Base-by-base conservation (phyloP, 179 eudicot species). In the Carnegiea gigantea region DNA sequence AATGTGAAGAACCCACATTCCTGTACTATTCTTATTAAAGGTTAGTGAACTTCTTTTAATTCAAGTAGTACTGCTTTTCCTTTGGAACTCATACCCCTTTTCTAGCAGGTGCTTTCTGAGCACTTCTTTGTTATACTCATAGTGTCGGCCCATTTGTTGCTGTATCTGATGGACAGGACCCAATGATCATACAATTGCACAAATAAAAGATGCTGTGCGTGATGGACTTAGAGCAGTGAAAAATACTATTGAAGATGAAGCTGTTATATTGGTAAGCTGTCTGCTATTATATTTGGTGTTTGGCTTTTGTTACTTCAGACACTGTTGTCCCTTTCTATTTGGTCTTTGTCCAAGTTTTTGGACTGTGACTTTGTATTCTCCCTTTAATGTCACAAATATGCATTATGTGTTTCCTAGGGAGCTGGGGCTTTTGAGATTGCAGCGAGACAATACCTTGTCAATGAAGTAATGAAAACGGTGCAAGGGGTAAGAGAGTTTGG, bases 341-440 rank as follows among this genome's bases (percentile, higher is more conserved):
- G 64, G 51, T 62, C 36, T 64, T 49, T 33, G 10, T 53, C 10
- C 44, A 54, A 21, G 54, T 44, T 73, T 73, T 2, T 46, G 2
- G 6, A 5, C 46, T 36, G 28, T 36, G 14, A 11, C 14, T 51
- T 24, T 70, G 60, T 72, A 1, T 60, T 6, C 72, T 82, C 10
- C 36, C 18, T 46, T 23, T 44, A 23, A 13, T 46, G 9, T 75
- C 49, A 24, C 49, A 18, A 46, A 36, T 33, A 33, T 80, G 30
- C 54, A 11, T 33, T 74, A 21, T 23, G 48, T 38, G 14, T 80
- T 33, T 40, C 60, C 1, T 83, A 93, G 99, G 99, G 99, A 80
- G 99, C 99, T 30, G 99, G 99, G 73, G 99, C 99, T 73, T 95
- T 95, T 88, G 99, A 95, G 88, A 92, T 95, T 84, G 99, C 98